Evolutionary conservation across 108 stramenopile species (phyloP).

Genomic region (Nitzschia palea): DNA sequence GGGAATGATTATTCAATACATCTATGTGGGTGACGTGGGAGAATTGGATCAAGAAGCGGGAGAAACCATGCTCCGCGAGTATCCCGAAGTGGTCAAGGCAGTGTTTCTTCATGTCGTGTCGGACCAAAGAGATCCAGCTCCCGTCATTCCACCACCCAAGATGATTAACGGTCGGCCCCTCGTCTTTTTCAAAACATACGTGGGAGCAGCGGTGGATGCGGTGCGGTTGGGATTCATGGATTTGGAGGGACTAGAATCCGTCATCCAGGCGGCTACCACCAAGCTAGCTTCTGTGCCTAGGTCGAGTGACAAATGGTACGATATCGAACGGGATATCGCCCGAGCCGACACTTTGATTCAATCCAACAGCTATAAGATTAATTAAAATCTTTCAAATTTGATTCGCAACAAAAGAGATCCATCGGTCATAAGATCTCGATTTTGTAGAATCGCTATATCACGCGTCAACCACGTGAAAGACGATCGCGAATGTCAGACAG

Average conservation of each 20-base stretch:
- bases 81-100: slow-evolving; percentile 89
- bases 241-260: slow-evolving; percentile 68
- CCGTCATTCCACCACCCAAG: slow-evolving; percentile 63
- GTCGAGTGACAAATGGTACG: slow-evolving; percentile 70
- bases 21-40: slow-evolving; percentile 95
- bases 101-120: slow-evolving; percentile 91
- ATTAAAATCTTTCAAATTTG: too few species aligned
- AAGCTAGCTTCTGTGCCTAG: slow-evolving; percentile 50
- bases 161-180: slow-evolving; percentile 89
- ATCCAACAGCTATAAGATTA: neutral
- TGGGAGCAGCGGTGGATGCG: slow-evolving; percentile 89
- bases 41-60: slow-evolving; percentile 92
- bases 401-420: too few species aligned
- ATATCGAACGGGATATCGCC: slow-evolving; percentile 60
- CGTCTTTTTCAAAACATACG: slow-evolving; percentile 92
- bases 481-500: too few species aligned
- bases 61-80: slow-evolving; percentile 87
- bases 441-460: too few species aligned
- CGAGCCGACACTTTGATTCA: slow-evolving; percentile 21
- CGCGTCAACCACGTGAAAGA: too few species aligned
- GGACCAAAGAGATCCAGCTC: slow-evolving; percentile 39
- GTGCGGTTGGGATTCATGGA: slow-evolving; percentile 80
- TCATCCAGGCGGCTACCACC: slow-evolving; percentile 62
- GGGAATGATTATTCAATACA: slow-evolving; percentile 73
- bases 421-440: too few species aligned